Evolutionary conservation across 257 asterid species (phyloP), one percentile per base, ranked within the genome.

Genomic region (Plantago major): DNA sequence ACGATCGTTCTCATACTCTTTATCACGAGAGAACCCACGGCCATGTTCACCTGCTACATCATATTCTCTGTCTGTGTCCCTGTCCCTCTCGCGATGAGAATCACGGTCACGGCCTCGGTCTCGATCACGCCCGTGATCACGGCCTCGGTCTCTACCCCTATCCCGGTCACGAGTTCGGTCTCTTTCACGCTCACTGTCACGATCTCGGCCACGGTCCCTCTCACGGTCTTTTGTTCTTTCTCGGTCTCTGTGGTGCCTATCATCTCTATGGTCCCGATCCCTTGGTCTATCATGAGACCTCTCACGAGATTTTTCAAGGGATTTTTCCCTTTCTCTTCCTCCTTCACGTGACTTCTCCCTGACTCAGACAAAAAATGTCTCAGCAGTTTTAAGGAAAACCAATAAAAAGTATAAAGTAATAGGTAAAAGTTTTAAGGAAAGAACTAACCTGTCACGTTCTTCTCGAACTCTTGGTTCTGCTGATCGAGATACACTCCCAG

Each of bases 291-390:
- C 99, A 55, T 82, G 96, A 38, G 98, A 91, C 55, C 71, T 90
- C 57, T 88, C 96, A 4, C 86, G 87, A 63, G 95, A 81, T 73
- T n/a, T 84, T 67, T 83, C 95, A 19, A 79, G 73, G 8, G 82
- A 95, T 60, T 81, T 78, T 7, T 92, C 98, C 65, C 72, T 80
- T 6, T 88, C 96, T 66, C 83, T 75, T 46, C 77, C 87, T 75
- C 94, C 77, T 66, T 92, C 99, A 55, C 88, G 89, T 57, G 99
- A 87, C 67, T 89, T 89, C 74, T 89, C 99, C 77, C 95, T 78
- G 55, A 82, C 26, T 1, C 26, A 22, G 26, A 22, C 88, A 84
- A 82, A 51, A 60, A 67, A 57, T 0, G 15, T 1, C 17, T 68
- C 65, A 69, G 66, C 48, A 33, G 0, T 33, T 4, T 4, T 33